Percentiles rank a stretch among this genome's conserved stretches.
Evolutionary conservation across 2,329 filamentous ascomycete genomes (phyloP).

Genomic region (Trichophyton schoenleinii): DNA sequence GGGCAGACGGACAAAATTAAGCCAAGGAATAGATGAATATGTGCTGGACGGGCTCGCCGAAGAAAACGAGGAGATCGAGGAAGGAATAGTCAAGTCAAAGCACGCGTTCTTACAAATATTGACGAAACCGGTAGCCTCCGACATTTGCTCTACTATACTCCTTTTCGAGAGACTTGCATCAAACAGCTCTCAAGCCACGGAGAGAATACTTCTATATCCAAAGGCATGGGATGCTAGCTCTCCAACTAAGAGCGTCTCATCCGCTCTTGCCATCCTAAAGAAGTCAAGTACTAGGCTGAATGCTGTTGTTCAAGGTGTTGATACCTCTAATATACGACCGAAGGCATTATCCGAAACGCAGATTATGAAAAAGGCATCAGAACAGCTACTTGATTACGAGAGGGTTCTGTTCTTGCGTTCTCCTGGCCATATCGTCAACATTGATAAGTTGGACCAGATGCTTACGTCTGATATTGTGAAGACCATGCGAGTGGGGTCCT

Average conservation of each 20-base stretch:
- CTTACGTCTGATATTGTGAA: constrained; percentile 19
- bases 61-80: not conserved
- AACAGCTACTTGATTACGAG: constrained; percentile 33
- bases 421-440: constrained; percentile 30
- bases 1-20: not conserved
- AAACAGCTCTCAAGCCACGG: constrained; percentile 25
- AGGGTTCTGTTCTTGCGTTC: constrained; percentile 33
- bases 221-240: constrained; percentile 31
- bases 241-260: constrained; percentile 18
- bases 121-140: constrained; percentile 29
- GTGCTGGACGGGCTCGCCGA: not conserved
- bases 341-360: constrained; percentile 9
- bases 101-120: constrained; percentile 35
- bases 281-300: constrained; percentile 28
- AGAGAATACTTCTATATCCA: constrained; percentile 37
- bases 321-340: constrained; percentile 21
- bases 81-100: constrained; percentile 13
- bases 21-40: not conserved
- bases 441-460: constrained; percentile 26
- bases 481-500: not conserved
- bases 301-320: constrained; percentile 31
- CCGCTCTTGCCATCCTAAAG: constrained; percentile 28
- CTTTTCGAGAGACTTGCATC: constrained; percentile 31
- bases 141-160: constrained; percentile 35
- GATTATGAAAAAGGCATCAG: constrained; percentile 18